These are phyloP conservation scores for Macroventuria anomochaeta DNA, from an alignment of 2,329 filamentous ascomycete genomes.

Conservation along the genomic window DNA sequence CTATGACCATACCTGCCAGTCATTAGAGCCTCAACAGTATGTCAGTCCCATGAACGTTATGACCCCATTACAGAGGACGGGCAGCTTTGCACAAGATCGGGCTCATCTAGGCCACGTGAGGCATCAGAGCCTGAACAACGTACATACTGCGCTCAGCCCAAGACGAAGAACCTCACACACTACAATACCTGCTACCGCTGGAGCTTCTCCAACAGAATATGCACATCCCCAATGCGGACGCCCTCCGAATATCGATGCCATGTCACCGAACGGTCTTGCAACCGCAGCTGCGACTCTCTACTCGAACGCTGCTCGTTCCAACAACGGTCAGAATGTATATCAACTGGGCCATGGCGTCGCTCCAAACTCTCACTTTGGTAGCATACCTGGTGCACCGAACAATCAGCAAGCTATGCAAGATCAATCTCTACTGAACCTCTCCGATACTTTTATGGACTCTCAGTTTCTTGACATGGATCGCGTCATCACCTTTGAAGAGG, in stretches of 20 bases:
- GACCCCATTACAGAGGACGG: slow-evolving; percentile 23
- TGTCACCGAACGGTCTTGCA: background rate
- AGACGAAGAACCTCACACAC: slow-evolving; percentile 13
- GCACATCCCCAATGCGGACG: slow-evolving; percentile 5
- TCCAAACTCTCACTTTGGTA: background rate
- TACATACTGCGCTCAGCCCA: slow-evolving; percentile 24
- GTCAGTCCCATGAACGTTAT: slow-evolving; percentile 25
- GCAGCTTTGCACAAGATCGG: slow-evolving; percentile 9
- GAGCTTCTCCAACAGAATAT: slow-evolving; percentile 9
- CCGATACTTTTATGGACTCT: slow-evolving; percentile 43
- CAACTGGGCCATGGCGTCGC: slow-evolving; percentile 1
- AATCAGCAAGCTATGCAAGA: slow-evolving; percentile 35
- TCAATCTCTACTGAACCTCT: slow-evolving; percentile 38
- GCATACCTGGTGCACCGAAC: background rate
- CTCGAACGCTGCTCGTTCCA: background rate
- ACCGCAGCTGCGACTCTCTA: background rate
- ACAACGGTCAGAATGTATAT: slow-evolving; percentile 9
- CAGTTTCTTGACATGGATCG: slow-evolving; percentile 45
- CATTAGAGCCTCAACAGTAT: slow-evolving; percentile 24
- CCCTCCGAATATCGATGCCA: background rate
- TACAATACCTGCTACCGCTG: background rate
- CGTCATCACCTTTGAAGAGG: slow-evolving; percentile 46
- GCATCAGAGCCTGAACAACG: slow-evolving; percentile 25
- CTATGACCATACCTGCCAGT: slow-evolving; percentile 41
- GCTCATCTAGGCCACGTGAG: slow-evolving; percentile 9